Conservation (phyloP, 306 rosid species). For the Ormosia emarginata region DNA sequence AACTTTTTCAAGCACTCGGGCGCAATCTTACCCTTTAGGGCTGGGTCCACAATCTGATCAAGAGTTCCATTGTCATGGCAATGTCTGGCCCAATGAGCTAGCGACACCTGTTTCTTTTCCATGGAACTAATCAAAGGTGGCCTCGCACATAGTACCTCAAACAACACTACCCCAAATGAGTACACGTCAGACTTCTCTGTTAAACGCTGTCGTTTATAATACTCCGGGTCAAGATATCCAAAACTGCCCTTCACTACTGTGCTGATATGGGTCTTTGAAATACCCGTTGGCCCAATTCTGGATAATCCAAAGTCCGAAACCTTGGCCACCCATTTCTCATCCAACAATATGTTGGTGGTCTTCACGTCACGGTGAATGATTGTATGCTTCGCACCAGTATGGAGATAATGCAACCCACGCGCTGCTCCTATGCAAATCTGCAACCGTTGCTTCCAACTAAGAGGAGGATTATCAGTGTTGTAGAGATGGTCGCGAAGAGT, state of each 20-base stretch:
- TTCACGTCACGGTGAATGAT: slow-evolving; percentile 43
- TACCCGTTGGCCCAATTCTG: neutral
- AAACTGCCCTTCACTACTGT: neutral
- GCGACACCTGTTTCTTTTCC: neutral
- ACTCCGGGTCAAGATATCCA: neutral
- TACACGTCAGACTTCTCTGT: slow-evolving; percentile 36
- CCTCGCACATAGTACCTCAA: slow-evolving; percentile 26
- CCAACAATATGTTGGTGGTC: neutral
- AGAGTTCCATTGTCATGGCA: neutral
- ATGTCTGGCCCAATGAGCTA: slow-evolving; percentile 6
- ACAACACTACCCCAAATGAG: slow-evolving; percentile 35
- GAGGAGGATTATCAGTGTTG: neutral
- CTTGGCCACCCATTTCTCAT: too few species aligned
- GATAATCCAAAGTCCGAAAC: too few species aligned
- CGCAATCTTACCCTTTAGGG: neutral
- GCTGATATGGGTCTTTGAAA: neutral
- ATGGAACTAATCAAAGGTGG: neutral
- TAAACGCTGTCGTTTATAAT: neutral
- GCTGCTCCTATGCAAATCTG: slow-evolving; percentile 6
- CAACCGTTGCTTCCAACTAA: slow-evolving; percentile 24
- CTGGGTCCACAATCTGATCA: slow-evolving; percentile 8
- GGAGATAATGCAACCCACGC: neutral
- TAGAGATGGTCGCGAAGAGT: slow-evolving; percentile 25
- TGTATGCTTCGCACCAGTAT: neutral
- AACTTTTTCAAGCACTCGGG: slow-evolving; percentile 13